Percentiles rank a stretch among this genome's conserved stretches.
These are phyloP conservation scores for Candida oleophila DNA, from an alignment of 805 yeast genomes.

Conservation along the genomic window DNA sequence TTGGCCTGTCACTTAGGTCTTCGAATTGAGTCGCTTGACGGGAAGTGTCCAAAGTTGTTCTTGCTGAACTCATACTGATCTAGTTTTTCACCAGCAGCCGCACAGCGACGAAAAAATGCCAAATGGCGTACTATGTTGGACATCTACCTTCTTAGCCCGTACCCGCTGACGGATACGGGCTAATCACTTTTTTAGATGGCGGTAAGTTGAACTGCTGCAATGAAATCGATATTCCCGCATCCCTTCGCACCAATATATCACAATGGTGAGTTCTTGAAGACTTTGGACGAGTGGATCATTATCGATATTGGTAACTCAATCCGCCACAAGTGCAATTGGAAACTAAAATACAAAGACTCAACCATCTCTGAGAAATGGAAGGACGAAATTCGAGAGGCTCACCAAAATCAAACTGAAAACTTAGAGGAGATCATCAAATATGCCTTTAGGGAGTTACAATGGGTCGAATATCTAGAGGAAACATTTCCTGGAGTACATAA, in stretches of 20 bases:
- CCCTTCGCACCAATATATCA: background rate
- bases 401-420: slow-evolving; percentile 2
- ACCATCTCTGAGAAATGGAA: slow-evolving; percentile 25
- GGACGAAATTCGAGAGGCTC: slow-evolving; percentile 13
- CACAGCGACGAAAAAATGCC: no score
- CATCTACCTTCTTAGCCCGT: no score
- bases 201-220: background rate
- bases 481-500: slow-evolving; percentile 5
- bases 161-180: no score
- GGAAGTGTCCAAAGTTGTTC: no score
- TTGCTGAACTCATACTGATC: no score
- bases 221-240: background rate
- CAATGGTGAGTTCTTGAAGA: background rate
- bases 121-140: no score
- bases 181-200: no score
- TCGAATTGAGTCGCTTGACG: no score
- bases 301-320: slow-evolving; percentile 15
- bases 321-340: slow-evolving; percentile 28
- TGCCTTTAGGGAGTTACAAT: slow-evolving; percentile 13
- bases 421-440: slow-evolving; percentile 12
- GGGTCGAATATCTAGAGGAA: slow-evolving; percentile 11
- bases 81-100: no score
- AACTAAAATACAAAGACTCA: slow-evolving; percentile 18
- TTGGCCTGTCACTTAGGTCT: no score
- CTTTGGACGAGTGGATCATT: slow-evolving; percentile 16